These are phyloP conservation scores for Boletellus ananas DNA, from an alignment of 768 basidiomycete species.

Conservation along the genomic window DNA sequence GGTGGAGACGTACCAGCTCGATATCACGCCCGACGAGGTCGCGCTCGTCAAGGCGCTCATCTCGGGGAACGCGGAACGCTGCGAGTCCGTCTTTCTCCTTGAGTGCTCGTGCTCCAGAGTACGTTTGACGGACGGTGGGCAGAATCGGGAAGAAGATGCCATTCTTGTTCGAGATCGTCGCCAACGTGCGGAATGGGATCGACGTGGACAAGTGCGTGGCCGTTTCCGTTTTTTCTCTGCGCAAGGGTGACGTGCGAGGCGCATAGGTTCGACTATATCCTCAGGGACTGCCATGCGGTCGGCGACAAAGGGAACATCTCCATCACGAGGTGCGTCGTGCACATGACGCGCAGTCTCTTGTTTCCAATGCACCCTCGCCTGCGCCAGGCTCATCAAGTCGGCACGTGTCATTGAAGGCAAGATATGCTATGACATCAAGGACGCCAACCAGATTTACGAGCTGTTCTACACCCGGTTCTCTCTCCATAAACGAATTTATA, in stretches of 20 bases:
- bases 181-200: slow-evolving; percentile 75
- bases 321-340: slow-evolving; percentile 37
- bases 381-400: slow-evolving; percentile 60
- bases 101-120: too few species aligned
- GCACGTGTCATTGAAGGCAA: slow-evolving; percentile 70
- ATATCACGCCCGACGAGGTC: slow-evolving; percentile 46
- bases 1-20: slow-evolving; percentile 51
- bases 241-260: background rate
- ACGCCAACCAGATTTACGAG: slow-evolving; percentile 71
- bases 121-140: background rate
- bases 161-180: slow-evolving; percentile 82
- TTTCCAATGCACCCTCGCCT: background rate
- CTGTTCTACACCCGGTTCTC: slow-evolving; percentile 72
- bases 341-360: background rate
- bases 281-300: slow-evolving; percentile 68
- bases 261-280: slow-evolving; percentile 75
- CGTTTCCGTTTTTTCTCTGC: background rate
- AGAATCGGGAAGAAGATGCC: slow-evolving; percentile 49
- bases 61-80: slow-evolving; percentile 51
- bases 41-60: slow-evolving; percentile 77
- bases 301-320: slow-evolving; percentile 58
- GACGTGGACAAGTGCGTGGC: slow-evolving; percentile 75
- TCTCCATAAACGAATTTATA: slow-evolving; percentile 80
- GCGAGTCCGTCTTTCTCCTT: slow-evolving; percentile 41
- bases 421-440: slow-evolving; percentile 82